Conservation (phyloP, 257 asterid species). For the Solanum medicagineum region DNA sequence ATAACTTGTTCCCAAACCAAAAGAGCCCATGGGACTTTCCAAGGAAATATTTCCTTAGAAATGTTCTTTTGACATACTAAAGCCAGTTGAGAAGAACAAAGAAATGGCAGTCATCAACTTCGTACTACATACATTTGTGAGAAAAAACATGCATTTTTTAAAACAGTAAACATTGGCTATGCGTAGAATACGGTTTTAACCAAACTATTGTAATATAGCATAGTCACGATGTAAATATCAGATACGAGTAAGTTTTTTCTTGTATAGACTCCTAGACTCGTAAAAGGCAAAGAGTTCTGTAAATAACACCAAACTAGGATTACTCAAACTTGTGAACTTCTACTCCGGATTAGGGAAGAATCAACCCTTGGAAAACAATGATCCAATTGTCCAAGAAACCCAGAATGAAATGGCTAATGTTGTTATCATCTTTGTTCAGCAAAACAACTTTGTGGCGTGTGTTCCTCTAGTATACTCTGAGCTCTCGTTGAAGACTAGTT, state of each 20-base stretch:
- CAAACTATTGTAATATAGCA: not conserved
- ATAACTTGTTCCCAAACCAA: too few relatives aligned
- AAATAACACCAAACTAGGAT: not conserved
- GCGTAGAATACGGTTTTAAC: not conserved
- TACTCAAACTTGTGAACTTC: not conserved
- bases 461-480: not conserved
- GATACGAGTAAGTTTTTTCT: not conserved
- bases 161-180: too few relatives aligned
- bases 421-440: not conserved
- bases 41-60: not conserved
- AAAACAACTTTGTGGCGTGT: not conserved
- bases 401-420: not conserved
- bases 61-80: not conserved
- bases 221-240: not conserved
- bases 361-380: not conserved
- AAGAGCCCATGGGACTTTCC: too few relatives aligned
- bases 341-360: not conserved
- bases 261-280: not conserved
- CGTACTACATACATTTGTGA: not conserved
- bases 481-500: not conserved
- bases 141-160: not conserved
- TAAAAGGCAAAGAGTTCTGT: not conserved
- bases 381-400: not conserved
- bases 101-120: not conserved
- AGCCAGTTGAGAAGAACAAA: not conserved